Conservation (phyloP, 2,329 filamentous ascomycete genomes). For the Neonectria coccinea region DNA sequence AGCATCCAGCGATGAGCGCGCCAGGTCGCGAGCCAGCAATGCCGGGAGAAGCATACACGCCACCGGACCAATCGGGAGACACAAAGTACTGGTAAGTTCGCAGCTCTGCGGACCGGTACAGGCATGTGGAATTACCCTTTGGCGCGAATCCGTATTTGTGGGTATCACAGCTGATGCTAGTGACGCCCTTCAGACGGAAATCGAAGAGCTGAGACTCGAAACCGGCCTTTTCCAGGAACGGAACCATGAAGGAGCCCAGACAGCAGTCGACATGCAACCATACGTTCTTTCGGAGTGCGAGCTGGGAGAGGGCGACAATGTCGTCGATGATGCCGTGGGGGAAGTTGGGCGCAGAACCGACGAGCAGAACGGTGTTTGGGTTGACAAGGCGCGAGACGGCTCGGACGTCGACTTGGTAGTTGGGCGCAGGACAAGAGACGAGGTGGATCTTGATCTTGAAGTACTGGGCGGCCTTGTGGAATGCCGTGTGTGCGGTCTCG, state of each 20-base stretch:
- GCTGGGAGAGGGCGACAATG: constrained; percentile 83
- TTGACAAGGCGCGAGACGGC: constrained; percentile 89
- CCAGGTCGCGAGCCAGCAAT: constrained; percentile 93
- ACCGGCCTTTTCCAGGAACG: constrained; percentile 91
- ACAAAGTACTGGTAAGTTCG: constrained; percentile 97
- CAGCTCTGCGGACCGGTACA: constrained; percentile 85
- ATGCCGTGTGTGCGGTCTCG: constrained; percentile 94
- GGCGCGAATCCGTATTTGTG: constrained; percentile 99
- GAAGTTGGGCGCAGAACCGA: constrained; percentile 96
- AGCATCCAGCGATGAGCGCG: constrained; percentile 94
- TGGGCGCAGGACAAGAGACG: constrained; percentile 86
- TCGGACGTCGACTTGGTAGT: constrained; percentile 84
- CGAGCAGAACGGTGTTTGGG: constrained; percentile 91
- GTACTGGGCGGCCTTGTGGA: constrained; percentile 94
- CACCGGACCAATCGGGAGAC: constrained; percentile 92
- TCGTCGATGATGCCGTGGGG: constrained; percentile 98
- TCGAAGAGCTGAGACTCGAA: constrained; percentile 92
- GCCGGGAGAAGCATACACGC: constrained; percentile 93
- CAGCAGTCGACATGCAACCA: constrained; percentile 98
- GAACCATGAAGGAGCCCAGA: constrained; percentile 93
- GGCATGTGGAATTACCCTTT: constrained; percentile 93
- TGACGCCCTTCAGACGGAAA: constrained; percentile 93
- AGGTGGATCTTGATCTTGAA: constrained; percentile 96
- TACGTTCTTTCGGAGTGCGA: constrained; percentile 82
- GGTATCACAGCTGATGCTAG: constrained; percentile 94